phyloP scores from a whole-genome alignment of 257 asterid species.

The Penstemon eatonii region DNA sequence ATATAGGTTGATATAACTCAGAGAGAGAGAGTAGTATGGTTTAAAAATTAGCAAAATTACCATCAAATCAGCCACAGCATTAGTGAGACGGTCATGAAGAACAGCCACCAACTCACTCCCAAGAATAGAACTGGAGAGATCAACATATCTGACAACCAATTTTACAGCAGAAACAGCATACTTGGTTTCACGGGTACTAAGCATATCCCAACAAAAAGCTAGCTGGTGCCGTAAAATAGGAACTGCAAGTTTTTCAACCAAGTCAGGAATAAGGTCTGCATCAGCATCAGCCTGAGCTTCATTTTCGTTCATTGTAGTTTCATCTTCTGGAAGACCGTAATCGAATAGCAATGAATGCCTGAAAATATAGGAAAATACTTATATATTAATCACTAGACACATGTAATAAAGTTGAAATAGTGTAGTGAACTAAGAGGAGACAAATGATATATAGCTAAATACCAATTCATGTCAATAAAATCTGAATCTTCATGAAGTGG shows the following conservation, averaged over 20 bases:
- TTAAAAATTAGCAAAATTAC: slow-evolving; percentile 38
- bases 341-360: slow-evolving; percentile 81
- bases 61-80: slow-evolving; percentile 73
- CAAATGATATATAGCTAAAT: slow-evolving; percentile 24
- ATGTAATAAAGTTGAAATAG: background rate
- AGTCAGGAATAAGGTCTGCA: slow-evolving; percentile 75
- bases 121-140: slow-evolving; percentile 62
- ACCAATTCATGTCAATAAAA: slow-evolving; percentile 89
- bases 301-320: slow-evolving; percentile 37
- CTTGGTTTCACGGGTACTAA: slow-evolving; percentile 79
- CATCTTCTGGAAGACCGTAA: slow-evolving; percentile 72
- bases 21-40: background rate
- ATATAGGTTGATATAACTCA: slow-evolving; percentile 5
- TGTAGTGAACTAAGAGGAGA: slow-evolving; percentile 6
- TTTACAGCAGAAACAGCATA: slow-evolving; percentile 76
- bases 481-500: slow-evolving; percentile 90
- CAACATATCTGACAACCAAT: slow-evolving; percentile 66
- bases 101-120: slow-evolving; percentile 62
- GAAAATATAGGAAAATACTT: slow-evolving; percentile 11
- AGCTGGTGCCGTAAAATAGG: slow-evolving; percentile 84
- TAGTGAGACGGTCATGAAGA: slow-evolving; percentile 77
- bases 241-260: slow-evolving; percentile 85
- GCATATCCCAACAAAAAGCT: slow-evolving; percentile 79
- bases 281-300: slow-evolving; percentile 71
- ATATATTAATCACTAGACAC: background rate